Evolutionary conservation across 2,329 filamentous ascomycete species (phyloP).

Genomic region (Talaromyces amestolkiae): DNA sequence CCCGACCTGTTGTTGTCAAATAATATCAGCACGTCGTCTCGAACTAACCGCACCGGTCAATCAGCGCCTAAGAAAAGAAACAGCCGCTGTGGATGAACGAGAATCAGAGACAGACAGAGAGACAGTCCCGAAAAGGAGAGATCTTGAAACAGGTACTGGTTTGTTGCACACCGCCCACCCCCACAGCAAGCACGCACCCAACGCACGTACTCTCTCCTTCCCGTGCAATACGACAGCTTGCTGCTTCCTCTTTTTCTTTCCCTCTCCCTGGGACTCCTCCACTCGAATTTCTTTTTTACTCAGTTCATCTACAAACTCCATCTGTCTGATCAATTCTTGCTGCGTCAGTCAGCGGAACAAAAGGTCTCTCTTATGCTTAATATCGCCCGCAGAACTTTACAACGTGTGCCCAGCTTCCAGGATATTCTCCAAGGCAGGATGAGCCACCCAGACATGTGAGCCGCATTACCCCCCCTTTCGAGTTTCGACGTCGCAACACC

Average conservation of each 20-base stretch:
- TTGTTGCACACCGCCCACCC: conserved; percentile 18
- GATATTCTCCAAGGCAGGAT: conserved; percentile 48
- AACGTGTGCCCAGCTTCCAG: conserved; percentile 46
- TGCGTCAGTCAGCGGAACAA: conserved; percentile 28
- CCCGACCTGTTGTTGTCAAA: neutral
- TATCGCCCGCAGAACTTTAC: conserved; percentile 43
- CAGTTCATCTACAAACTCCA: conserved; percentile 20
- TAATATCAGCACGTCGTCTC: neutral
- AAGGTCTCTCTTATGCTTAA: conserved; percentile 43
- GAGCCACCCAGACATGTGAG: conserved; percentile 47
- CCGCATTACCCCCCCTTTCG: conserved; percentile 7
- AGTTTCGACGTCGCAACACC: neutral
- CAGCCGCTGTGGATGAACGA: conserved; percentile 25
- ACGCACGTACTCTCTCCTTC: neutral
- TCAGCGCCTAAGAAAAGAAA: conserved; percentile 19
- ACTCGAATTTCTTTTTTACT: conserved; percentile 10
- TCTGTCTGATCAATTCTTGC: conserved; percentile 22
- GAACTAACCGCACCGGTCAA: conserved; percentile 2
- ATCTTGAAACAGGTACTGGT: neutral
- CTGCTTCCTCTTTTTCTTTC: conserved; percentile 13
- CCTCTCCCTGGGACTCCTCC: conserved; percentile 24
- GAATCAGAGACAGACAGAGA: conserved; percentile 24
- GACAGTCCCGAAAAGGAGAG: conserved; percentile 12
- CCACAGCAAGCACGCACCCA: conserved; percentile 14
- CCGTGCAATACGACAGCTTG: conserved; percentile 12